These are phyloP conservation scores for Filobasidium uniguttulatum DNA, from an alignment of 1,284 basidiomycete genomes.

Conservation along the genomic window DNA sequence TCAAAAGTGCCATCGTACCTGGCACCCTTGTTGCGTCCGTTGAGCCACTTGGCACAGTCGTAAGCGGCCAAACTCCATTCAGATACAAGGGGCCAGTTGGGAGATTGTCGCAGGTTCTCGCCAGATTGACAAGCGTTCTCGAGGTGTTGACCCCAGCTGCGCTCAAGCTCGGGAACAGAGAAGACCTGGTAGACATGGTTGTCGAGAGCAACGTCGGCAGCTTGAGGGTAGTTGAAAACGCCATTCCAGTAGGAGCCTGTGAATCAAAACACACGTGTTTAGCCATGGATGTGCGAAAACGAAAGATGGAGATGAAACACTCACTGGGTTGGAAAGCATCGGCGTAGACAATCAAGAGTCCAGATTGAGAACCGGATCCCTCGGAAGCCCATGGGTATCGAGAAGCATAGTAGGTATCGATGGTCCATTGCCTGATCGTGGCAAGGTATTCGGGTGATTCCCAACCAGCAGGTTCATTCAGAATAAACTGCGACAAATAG, in stretches of 20 bases:
- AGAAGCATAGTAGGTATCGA: conserved; percentile 46
- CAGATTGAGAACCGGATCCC: conserved; percentile 37
- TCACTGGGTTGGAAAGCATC: conserved; percentile 71
- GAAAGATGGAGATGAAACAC: conserved; percentile 31
- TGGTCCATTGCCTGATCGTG: conserved; percentile 56
- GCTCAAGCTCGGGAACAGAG: conserved; percentile 46
- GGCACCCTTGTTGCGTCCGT: conserved; percentile 54
- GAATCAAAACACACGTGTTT: too few species aligned
- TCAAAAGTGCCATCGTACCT: conserved; percentile 60
- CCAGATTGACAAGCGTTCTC: conserved; percentile 46
- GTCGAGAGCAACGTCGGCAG: conserved; percentile 61
- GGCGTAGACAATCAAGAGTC: conserved; percentile 57
- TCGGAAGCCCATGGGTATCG: conserved; percentile 52
- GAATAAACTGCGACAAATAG: conserved; percentile 15
- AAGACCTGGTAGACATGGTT: conserved; percentile 72
- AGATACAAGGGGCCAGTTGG: conserved; percentile 61
- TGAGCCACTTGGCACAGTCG: conserved; percentile 73
- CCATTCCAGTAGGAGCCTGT: conserved; percentile 14
- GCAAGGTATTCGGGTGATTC: conserved; percentile 44
- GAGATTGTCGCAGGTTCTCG: conserved; percentile 42
- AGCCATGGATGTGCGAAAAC: too few species aligned
- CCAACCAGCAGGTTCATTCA: conserved; percentile 66
- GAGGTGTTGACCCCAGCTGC: conserved; percentile 53
- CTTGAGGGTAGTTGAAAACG: conserved; percentile 30
- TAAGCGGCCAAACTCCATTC: conserved; percentile 66